Evolutionary conservation across 2,329 filamentous ascomycete species (phyloP).

Genomic region (Teratosphaeria zuluensis): DNA sequence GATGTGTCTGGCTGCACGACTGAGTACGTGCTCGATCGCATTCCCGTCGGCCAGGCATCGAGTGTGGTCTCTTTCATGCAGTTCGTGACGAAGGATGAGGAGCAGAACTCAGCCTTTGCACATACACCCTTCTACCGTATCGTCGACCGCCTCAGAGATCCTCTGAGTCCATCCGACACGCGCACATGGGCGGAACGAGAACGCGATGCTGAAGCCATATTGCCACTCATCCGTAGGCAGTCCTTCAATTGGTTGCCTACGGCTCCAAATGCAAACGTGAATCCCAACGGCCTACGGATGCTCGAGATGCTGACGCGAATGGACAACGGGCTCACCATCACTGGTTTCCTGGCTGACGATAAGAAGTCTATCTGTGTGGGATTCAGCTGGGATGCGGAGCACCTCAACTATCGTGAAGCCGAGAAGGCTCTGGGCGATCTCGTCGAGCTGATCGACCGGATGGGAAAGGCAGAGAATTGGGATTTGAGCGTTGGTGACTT

Average conservation of each 20-base stretch:
- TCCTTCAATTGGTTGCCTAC: constrained; percentile 26
- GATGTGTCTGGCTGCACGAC: constrained; percentile 27
- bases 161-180: constrained; percentile 16
- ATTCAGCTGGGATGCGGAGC: constrained; percentile 25
- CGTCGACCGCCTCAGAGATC: constrained; percentile 21
- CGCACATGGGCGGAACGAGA: constrained; percentile 21
- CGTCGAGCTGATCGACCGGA: constrained; percentile 13
- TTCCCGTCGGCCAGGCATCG: constrained; percentile 17
- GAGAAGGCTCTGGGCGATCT: constrained; percentile 18
- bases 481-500: constrained; percentile 14
- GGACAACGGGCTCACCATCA: constrained; percentile 25
- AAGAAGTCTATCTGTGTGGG: constrained; percentile 21
- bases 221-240: constrained; percentile 21
- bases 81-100: constrained; percentile 22
- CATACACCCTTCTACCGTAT: constrained; percentile 24
- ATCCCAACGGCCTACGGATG: constrained; percentile 19
- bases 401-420: constrained; percentile 19
- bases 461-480: constrained; percentile 22
- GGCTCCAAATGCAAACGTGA: constrained; percentile 17
- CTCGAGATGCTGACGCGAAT: constrained; percentile 24
- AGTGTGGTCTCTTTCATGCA: constrained; percentile 21
- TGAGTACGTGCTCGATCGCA: constrained; percentile 24
- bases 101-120: constrained; percentile 19
- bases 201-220: constrained; percentile 19
- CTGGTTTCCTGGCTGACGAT: constrained; percentile 22